phyloP scores from a whole-genome alignment of 2,329 filamentous ascomycete genomes.

The Madurella mycetomatis region DNA sequence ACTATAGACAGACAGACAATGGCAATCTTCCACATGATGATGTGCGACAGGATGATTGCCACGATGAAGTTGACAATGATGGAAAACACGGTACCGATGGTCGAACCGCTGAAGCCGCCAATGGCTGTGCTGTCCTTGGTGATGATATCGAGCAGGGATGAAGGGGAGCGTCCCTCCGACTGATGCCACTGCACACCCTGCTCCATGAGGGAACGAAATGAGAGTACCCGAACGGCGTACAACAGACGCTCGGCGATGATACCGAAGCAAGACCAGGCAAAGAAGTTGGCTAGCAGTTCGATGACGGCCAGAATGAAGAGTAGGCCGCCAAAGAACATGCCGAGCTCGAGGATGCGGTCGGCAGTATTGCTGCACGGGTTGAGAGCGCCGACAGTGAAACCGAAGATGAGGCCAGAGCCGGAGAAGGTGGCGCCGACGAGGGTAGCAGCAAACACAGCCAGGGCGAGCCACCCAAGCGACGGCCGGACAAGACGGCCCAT shows the following conservation, averaged over 20 bases:
- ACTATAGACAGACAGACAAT: constrained; percentile 66
- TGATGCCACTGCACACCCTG: constrained; percentile 64
- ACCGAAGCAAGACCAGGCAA: constrained; percentile 54
- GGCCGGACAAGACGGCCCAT: constrained; percentile 25
- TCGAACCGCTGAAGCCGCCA: constrained; percentile 64
- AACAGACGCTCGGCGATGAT: constrained; percentile 53
- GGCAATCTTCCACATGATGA: constrained; percentile 72
- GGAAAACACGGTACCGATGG: constrained; percentile 65
- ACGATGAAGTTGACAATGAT: constrained; percentile 65
- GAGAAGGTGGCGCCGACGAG: constrained; percentile 56
- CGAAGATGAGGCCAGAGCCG: constrained; percentile 55
- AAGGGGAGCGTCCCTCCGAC: constrained; percentile 57
- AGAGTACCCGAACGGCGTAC: constrained; percentile 51
- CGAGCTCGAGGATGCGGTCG: constrained; percentile 43
- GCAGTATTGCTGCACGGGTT: constrained; percentile 47
- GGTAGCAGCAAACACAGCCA: constrained; percentile 47
- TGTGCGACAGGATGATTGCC: constrained; percentile 64
- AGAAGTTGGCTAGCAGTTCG: constrained; percentile 55
- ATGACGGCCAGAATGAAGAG: constrained; percentile 58
- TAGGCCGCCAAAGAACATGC: constrained; percentile 52
- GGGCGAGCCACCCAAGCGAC: constrained; percentile 37
- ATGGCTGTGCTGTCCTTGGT: constrained; percentile 65
- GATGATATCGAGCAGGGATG: constrained; percentile 60
- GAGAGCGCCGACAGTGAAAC: constrained; percentile 54
- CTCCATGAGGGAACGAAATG: constrained; percentile 52